Evolutionary conservation across 2,329 filamentous ascomycete genomes (phyloP), one percentile per base, ranked within the genome.

Genomic region (Aspergillus chevalieri): DNA sequence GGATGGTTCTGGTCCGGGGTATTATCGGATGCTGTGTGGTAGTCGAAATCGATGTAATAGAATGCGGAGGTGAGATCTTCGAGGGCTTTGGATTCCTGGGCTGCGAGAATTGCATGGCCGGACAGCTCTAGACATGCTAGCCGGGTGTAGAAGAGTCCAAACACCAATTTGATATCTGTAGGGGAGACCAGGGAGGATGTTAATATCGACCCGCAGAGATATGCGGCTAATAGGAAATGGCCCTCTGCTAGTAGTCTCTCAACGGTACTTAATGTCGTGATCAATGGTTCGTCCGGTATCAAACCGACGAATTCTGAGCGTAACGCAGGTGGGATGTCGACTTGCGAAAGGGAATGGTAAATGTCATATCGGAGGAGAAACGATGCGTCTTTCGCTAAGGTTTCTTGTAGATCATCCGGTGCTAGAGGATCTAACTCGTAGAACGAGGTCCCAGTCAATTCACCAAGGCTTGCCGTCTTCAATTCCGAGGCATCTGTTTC

Each of bases 101-200:
- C 80, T 2, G 85, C 88, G 34, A 88, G 72, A n/a, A 81, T 65
- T 4, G 80, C 83, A 50, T 86, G 83, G 52, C 87, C 85, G 43
- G 91, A 84, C 2, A 96, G 78, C 36, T 89, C 87, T 6, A 97
- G 76, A 62, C 87, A 94, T 15, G 87, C 84, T 0, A 96, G 78
- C 1, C 92, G 84, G 1, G 84, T 86, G 69, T 95, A 91, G 2
- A 95, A 75, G 14, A 96, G 76, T 36, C 79, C 73, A 61, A 96
- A 89, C 46, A 96, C 88, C 19, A 78, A 75, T 6, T 73, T 73
- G 43, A 82, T 73, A 64, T 92, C 83, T 0, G 66, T 71, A 7
- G 69, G 64, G 6, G 64, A 64, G 30, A 73, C 62, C 19, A 65
- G 44, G 3, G 72, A 65, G 0, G 75, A 72, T 1, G 74, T 73